Evolutionary conservation across 2,329 filamentous ascomycete genomes (phyloP).

Genomic region (Teratosphaeria epicoccoides): DNA sequence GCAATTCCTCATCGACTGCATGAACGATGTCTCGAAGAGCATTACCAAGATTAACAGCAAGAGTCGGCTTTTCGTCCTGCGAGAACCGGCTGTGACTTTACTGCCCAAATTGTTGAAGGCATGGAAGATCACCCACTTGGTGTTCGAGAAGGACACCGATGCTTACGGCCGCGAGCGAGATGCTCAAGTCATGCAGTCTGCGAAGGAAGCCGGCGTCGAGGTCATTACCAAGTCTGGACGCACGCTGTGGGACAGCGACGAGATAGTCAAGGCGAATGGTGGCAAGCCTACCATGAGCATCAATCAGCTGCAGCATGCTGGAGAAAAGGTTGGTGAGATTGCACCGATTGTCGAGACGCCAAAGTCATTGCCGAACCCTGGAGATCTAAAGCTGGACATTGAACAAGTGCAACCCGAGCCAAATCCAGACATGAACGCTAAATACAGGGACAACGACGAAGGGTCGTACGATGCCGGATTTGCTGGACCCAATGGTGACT

Average conservation of each 20-base stretch:
- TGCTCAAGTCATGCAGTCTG: constrained; percentile 46
- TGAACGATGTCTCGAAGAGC: constrained; percentile 56
- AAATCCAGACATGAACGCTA: constrained; percentile 50
- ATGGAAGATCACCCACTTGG: constrained; percentile 65
- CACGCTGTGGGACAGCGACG: constrained; percentile 64
- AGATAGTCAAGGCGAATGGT: constrained; percentile 53
- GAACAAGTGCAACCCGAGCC: constrained; percentile 44
- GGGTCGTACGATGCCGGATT: constrained; percentile 47
- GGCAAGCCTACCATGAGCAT: constrained; percentile 68
- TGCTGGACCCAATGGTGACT: constrained; percentile 57
- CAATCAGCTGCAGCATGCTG: constrained; percentile 51
- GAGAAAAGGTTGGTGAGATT: constrained; percentile 52
- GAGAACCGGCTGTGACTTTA: constrained; percentile 61
- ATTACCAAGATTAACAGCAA: constrained; percentile 60
- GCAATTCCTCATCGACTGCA: constrained; percentile 67
- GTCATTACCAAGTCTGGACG: constrained; percentile 55
- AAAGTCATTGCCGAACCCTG: constrained; percentile 51
- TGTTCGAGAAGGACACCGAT: constrained; percentile 72
- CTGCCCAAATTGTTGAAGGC: constrained; percentile 62
- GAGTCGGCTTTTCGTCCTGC: constrained; percentile 60
- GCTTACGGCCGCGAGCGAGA: constrained; percentile 59
- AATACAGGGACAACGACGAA: constrained; percentile 44
- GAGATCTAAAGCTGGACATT: constrained; percentile 48
- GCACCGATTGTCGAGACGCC: constrained; percentile 52
- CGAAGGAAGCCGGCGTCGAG: constrained; percentile 54